Evolutionary conservation across 2,329 filamentous ascomycete species (phyloP), one percentile per base, ranked within the genome.

Genomic region (Penicillium oxalicum): DNA sequence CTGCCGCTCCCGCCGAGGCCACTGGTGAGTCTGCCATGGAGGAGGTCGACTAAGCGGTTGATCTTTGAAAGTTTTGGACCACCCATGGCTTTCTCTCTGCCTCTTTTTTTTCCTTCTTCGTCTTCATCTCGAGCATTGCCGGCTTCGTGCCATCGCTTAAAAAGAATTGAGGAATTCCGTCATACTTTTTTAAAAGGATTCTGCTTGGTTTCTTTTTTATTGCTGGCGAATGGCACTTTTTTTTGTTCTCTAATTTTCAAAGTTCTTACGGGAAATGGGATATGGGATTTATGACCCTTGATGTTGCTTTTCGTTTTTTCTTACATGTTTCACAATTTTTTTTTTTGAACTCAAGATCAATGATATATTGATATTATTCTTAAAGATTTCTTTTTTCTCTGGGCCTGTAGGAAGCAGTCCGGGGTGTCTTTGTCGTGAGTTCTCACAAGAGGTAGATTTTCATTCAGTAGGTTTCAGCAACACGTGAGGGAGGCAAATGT

Each of bases 21-120:
- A 77, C 86, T 58, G 86, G 85, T 63, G 90, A 95, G 83, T 94
- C 87, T 78, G 86, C 91, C 73, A 98, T 98, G 93, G 93, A 98
- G 84, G 93, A 98, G 84, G 93, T 98, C 71, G 93, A 98, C 82
- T 98, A 95, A 66, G 76, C 55, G 45, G 26, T 11, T 53, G 7
- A 4, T 4, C 7, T 43, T 8, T 26, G 25, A 25, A 11, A n/a
- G 9, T 43, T 6, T 7, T 8, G 40, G 39, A n/a, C 34, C 48
- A 28, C 33, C 18, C 18, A 18, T 18, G 18, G 18, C 18, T 18
- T 38, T 32, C 9, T 24, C 4, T 24, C 27, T 18, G 36, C n/a
- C 42, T 37, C 9, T 28, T 37, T 37, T 13, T 27, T 4, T 28
- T 9, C 12, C 26, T 41, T 9, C 9, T 44, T 26, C n/a, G 26